phyloP scores from a whole-genome alignment of 192 early-diverging fungal species.

The Rhizophlyctis rosea region DNA sequence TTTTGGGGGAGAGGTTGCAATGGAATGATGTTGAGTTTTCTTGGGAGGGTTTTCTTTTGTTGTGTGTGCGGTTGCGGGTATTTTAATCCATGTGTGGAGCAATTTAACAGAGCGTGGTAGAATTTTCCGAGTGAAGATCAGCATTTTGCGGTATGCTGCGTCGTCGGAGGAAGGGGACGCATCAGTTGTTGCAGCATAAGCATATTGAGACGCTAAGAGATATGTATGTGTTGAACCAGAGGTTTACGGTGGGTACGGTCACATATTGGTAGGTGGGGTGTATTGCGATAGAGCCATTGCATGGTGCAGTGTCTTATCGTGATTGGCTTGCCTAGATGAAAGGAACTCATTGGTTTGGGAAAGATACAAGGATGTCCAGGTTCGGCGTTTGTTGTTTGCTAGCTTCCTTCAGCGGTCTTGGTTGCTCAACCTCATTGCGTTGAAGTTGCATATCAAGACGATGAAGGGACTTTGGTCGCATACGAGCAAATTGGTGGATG shows the following conservation, averaged over 20 bases:
- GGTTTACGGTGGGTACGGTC: too few relatives aligned
- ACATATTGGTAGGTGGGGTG: too few relatives aligned
- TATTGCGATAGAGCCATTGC: too few relatives aligned
- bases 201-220: slow-evolving; percentile 73
- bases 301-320: too few relatives aligned
- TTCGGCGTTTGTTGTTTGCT: slow-evolving; percentile 64
- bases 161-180: slow-evolving; percentile 69
- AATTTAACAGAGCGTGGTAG: slow-evolving; percentile 42
- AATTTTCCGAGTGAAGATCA: slow-evolving; percentile 81
- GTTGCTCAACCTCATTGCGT: too few relatives aligned
- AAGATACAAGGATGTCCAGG: slow-evolving; percentile 61
- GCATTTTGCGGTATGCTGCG: slow-evolving; percentile 75
- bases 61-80: background rate
- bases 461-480: too few relatives aligned
- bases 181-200: slow-evolving; percentile 73
- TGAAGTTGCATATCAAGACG: too few relatives aligned
- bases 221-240: slow-evolving; percentile 71
- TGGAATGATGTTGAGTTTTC: slow-evolving; percentile 25
- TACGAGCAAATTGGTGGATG: too few relatives aligned
- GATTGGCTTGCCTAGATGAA: too few relatives aligned
- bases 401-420: too few relatives aligned
- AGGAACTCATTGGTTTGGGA: slow-evolving; percentile 39
- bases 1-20: slow-evolving; percentile 30
- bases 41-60: background rate
- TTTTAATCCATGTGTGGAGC: background rate